phyloP scores from a whole-genome alignment of 495 filamentous ascomycete species.

The Viridothelium virens region DNA sequence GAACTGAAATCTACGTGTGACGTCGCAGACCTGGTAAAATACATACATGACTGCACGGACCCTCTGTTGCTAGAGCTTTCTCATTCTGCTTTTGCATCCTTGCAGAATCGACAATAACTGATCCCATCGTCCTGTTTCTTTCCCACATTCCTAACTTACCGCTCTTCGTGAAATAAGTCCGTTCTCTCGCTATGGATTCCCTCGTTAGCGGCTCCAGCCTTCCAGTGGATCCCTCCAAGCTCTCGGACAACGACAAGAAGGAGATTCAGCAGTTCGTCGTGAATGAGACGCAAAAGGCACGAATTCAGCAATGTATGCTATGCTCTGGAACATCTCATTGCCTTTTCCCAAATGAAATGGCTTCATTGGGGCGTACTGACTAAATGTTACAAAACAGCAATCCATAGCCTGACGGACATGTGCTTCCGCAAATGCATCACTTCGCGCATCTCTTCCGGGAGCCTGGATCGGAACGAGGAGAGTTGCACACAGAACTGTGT shows the following conservation, averaged over 20 bases:
- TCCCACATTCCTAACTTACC: too few relatives aligned
- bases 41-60: too few relatives aligned
- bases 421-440: constrained; percentile 92
- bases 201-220: constrained; percentile 28
- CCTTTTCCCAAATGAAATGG: constrained; percentile 15
- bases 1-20: too few relatives aligned
- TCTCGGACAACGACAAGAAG: constrained; percentile 73
- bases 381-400: constrained; percentile 35
- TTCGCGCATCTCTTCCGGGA: constrained; percentile 52
- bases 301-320: constrained; percentile 68
- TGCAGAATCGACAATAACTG: too few relatives aligned
- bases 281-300: constrained; percentile 72
- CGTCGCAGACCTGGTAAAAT: too few relatives aligned
- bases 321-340: background rate
- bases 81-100: too few relatives aligned
- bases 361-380: background rate
- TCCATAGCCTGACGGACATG: constrained; percentile 75
- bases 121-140: too few relatives aligned
- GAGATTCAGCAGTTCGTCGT: constrained; percentile 76
- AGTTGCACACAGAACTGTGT: constrained; percentile 84
- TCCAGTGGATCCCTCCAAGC: constrained; percentile 56
- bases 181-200: constrained; percentile 7
- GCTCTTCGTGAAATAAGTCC: background rate
- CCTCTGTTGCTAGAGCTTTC: too few relatives aligned
- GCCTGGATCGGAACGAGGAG: constrained; percentile 69